phyloP scores from a whole-genome alignment of 2,329 filamentous ascomycete species.

The Trichoderma sp. region DNA sequence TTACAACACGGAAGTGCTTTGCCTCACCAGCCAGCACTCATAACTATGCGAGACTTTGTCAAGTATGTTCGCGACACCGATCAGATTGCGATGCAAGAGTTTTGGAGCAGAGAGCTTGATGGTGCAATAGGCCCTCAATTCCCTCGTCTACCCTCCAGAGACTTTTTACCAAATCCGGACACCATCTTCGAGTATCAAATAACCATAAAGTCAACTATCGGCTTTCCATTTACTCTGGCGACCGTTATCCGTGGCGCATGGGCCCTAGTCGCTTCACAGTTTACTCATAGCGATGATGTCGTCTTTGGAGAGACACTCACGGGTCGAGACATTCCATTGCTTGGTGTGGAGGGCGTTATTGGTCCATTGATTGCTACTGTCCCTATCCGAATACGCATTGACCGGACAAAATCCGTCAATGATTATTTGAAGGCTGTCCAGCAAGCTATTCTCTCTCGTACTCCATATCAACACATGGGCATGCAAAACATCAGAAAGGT shows the following conservation, averaged over 20 bases:
- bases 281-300: constrained; percentile 25
- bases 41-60: constrained; percentile 14
- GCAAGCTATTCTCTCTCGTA: constrained; percentile 25
- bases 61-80: constrained; percentile 19
- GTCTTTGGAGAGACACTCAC: constrained; percentile 30
- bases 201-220: not conserved
- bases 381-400: constrained; percentile 25
- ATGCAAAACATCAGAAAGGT: constrained; percentile 25
- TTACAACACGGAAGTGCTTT: constrained; percentile 10
- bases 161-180: not conserved
- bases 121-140: not conserved
- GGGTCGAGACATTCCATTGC: constrained; percentile 29
- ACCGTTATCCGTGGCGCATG: constrained; percentile 28
- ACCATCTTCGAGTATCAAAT: not conserved
- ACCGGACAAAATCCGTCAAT: constrained; percentile 10
- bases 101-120: constrained; percentile 4
- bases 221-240: constrained; percentile 19
- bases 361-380: constrained; percentile 34
- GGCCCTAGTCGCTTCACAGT: constrained; percentile 25
- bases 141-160: not conserved
- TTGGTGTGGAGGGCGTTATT: constrained; percentile 28
- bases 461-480: constrained; percentile 24
- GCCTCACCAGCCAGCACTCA: not conserved
- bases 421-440: constrained; percentile 28
- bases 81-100: constrained; percentile 30